Base-by-base conservation (phyloP, 257 asterid species). In the Cordia subcordata region DNA sequence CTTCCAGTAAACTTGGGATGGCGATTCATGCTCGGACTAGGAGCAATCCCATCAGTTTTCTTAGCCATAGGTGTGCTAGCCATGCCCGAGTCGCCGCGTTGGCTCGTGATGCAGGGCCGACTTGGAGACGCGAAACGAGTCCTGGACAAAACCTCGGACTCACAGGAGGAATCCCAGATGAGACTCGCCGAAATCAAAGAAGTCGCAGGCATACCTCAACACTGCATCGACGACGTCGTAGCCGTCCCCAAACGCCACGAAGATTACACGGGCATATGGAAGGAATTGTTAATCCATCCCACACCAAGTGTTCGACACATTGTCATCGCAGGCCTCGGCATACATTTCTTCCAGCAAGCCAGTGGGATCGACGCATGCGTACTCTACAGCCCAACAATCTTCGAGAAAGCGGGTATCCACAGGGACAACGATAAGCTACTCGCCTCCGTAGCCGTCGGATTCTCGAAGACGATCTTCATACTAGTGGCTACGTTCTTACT, bases 401-500 rank as follows among this genome's bases (percentile, higher is more conserved):
- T 63, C 9, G 71, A 70, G 4, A 70, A 71, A 21, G 80, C 80
- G 0, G 76, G 80, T 0, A 55, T 75, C 19, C 66, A 52, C 1
- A 65, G 55, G 1, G 70, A 63, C 11, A 63, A 45, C 0, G 65
- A 77, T 9, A 70, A 68, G 58, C 72, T 82, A 1, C 78, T 85
- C 4, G 83, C 85, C 8, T 80, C 90, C 0, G 75, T 85, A 0
- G 87, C 85, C 13, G 84, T 82, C 3, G 89, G 94, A 13, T 15
- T 73, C 0, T 53, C 79, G 18, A 82, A 82, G 61, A 85, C 86
- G 0, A 0, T 67, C 1, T 82, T 74, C 68, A 61, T 78, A 44
- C 51, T 85, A 15, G 84, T 85, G 17, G 72, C 94, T 1, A 82
- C 90, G 4, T 82, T 77, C 55, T 42, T 68, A 12, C 79, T 82